A percentile compares a stretch with the other conserved stretches of the same genome.
These are phyloP conservation scores for Mucor lusitanicus DNA, from an alignment of 371 early-diverging fungal genomes.

Conservation along the genomic window DNA sequence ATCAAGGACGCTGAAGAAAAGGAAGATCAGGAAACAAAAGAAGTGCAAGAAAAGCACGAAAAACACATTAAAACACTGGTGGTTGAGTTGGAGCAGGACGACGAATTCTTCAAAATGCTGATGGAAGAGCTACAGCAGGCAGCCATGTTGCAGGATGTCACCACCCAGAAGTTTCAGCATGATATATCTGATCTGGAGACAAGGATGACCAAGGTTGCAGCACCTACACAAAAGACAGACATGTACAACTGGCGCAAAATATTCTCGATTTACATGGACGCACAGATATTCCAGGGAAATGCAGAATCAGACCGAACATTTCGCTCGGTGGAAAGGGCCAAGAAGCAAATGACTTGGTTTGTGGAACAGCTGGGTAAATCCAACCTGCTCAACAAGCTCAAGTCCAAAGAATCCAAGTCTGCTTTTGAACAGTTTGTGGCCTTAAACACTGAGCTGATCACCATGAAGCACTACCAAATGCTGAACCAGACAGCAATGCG, in stretches of 20 bases:
- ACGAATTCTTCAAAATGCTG: conserved; percentile 61
- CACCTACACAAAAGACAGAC: conserved; percentile 65
- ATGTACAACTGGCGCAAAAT: conserved; percentile 77
- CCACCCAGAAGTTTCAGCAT: conserved; percentile 43
- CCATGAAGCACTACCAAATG: conserved; percentile 69
- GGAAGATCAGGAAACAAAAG: not conserved
- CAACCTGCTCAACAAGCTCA: conserved; percentile 40
- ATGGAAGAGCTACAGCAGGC: conserved; percentile 52
- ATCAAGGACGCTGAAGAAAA: not conserved
- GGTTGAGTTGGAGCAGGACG: conserved; percentile 59
- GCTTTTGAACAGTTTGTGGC: conserved; percentile 62
- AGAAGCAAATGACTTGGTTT: conserved; percentile 65
- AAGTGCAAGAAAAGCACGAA: not conserved
- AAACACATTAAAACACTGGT: conserved; percentile 40
- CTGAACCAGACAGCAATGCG: conserved; percentile 79
- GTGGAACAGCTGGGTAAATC: conserved; percentile 44
- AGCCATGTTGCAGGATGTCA: conserved; percentile 37
- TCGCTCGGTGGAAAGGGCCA: conserved; percentile 54
- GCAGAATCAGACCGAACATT: conserved; percentile 49
- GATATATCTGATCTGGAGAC: conserved; percentile 49
- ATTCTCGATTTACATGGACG: conserved; percentile 69
- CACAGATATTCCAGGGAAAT: conserved; percentile 65
- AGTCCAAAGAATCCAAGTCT: conserved; percentile 44
- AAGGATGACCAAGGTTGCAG: conserved; percentile 43
- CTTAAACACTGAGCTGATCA: conserved; percentile 68